A percentile compares a stretch with the other conserved stretches of the same genome.
phyloP scores from a whole-genome alignment of 306 rosid species.

The Gastrolobium bilobum region DNA sequence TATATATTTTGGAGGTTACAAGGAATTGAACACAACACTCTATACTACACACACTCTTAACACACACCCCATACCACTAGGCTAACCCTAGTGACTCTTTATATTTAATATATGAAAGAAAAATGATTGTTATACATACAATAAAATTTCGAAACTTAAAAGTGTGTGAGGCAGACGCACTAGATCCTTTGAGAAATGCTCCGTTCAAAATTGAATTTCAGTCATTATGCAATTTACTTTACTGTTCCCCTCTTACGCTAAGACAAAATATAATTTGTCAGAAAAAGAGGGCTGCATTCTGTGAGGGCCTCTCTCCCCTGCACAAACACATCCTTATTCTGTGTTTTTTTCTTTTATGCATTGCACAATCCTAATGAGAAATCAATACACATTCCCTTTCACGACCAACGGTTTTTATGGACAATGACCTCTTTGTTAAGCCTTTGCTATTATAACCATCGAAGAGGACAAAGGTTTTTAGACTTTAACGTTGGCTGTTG shows the following conservation, averaged over 20 bases:
- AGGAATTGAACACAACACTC: no score
- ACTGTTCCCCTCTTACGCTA: background rate
- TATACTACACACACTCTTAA: no score
- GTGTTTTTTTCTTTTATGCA: background rate
- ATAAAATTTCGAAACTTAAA: background rate
- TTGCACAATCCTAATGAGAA: constrained; percentile 11
- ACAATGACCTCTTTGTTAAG: constrained; percentile 40
- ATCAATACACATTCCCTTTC: constrained; percentile 37
- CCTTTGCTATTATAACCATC: constrained; percentile 43
- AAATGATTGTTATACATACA: background rate
- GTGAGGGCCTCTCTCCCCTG: no score
- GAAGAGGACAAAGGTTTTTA: constrained; percentile 51
- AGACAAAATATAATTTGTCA: background rate
- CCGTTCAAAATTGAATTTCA: background rate
- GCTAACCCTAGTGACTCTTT: no score
- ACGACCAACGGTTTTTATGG: constrained; percentile 48
- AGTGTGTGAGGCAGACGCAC: background rate
- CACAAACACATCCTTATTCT: background rate
- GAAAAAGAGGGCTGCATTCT: background rate
- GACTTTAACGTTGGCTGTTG: constrained; percentile 52
- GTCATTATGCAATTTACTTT: background rate
- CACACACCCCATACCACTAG: no score
- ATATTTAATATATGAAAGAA: background rate
- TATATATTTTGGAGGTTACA: no score
- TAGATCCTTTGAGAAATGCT: background rate